Conservation (phyloP, 202 grass and related monocot species). For the Schoenoplectus tabernaemontani region DNA sequence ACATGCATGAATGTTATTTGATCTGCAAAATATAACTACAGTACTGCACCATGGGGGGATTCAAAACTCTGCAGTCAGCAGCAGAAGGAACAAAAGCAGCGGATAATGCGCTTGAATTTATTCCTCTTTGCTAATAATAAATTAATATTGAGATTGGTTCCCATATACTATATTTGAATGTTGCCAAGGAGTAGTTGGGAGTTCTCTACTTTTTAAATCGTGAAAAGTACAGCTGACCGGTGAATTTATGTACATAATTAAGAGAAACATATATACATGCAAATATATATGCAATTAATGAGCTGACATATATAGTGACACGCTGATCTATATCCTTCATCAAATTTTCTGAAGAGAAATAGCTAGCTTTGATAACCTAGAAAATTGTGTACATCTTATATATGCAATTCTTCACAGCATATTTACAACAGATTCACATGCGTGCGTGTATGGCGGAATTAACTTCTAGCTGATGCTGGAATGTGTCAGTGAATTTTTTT, state of each 20-base stretch:
- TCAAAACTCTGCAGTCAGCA: constrained; percentile 30
- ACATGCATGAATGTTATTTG: neutral
- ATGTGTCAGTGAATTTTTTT: constrained; percentile 38
- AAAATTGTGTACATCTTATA: neutral
- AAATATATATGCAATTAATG: neutral
- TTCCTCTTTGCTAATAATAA: constrained; percentile 8
- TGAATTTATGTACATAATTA: constrained; percentile 23
- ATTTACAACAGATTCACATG: constrained; percentile 18
- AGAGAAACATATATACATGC: neutral
- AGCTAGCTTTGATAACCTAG: neutral
- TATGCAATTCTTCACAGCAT: neutral
- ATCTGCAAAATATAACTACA: neutral
- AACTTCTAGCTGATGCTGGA: constrained; percentile 1
- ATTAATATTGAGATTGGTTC: constrained; percentile 8
- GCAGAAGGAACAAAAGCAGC: constrained; percentile 38
- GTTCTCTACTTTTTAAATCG: constrained; percentile 10
- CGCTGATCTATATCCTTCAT: neutral
- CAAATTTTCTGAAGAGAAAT: constrained; percentile 11
- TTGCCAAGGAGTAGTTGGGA: constrained; percentile 30
- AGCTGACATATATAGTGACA: neutral
- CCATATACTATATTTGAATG: constrained; percentile 21
- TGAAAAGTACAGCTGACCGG: constrained; percentile 25
- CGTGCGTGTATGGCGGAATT: constrained; percentile 18
- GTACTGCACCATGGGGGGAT: neutral
- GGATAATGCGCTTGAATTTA: constrained; percentile 29